Conservation (phyloP, 305 asterid species). For the Rubia tinctorum region DNA sequence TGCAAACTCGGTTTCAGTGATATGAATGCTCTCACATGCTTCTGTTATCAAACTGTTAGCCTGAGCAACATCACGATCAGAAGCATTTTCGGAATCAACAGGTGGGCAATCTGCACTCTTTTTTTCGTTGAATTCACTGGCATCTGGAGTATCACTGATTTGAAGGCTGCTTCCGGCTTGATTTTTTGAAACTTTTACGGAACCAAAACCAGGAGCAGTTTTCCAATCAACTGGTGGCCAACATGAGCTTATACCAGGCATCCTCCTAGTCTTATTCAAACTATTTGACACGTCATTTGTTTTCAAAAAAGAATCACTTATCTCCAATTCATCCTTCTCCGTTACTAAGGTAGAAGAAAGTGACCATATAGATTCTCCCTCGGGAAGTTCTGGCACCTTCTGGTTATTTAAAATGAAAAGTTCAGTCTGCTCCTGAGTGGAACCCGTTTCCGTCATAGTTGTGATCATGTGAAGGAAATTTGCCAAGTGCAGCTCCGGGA, state of each 20-base stretch:
- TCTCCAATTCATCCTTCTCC: conserved; percentile 22
- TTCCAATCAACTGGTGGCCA: conserved; percentile 88
- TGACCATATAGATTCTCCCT: conserved; percentile 72
- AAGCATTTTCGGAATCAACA: conserved; percentile 60
- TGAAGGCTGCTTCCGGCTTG: conserved; percentile 16
- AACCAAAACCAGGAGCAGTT: conserved; percentile 53
- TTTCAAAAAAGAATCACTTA: conserved; percentile 14
- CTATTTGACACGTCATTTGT: conserved; percentile 32
- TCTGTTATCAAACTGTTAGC: conserved; percentile 13
- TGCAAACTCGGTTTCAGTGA: conserved; percentile 18
- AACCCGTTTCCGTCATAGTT: conserved; percentile 76
- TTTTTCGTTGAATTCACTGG: background rate
- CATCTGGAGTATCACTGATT: conserved; percentile 8
- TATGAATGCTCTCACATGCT: conserved; percentile 15
- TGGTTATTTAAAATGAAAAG: conserved; percentile 71
- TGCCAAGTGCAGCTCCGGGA: conserved; percentile 69
- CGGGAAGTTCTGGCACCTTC: conserved; percentile 70
- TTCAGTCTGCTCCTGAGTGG: conserved; percentile 76
- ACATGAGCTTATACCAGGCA: conserved; percentile 30
- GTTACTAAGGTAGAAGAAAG: conserved; percentile 32
- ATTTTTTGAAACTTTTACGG: conserved; percentile 3
- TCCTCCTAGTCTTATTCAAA: conserved; percentile 23
- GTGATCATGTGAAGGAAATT: conserved; percentile 89
- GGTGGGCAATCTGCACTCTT: conserved; percentile 62
- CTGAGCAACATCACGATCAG: conserved; percentile 34